A percentile compares a stretch with the other conserved stretches of the same genome.
phyloP scores from a whole-genome alignment of 2,329 filamentous ascomycete genomes.

The Seiridium unicorne region DNA sequence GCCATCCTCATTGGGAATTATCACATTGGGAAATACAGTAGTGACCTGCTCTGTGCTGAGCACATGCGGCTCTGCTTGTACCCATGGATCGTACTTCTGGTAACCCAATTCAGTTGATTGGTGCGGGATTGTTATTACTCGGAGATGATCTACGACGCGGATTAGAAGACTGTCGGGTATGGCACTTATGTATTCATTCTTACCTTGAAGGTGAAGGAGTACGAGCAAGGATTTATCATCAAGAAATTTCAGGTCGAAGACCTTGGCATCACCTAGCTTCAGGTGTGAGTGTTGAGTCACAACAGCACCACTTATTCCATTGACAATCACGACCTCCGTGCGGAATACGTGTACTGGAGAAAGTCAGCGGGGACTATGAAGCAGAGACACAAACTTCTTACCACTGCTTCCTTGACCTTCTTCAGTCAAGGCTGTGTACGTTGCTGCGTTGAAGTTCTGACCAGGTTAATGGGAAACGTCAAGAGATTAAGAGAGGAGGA shows the following conservation, averaged over 20 bases:
- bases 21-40: slow-evolving; percentile 24
- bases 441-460: slow-evolving; percentile 22
- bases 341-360: slow-evolving; percentile 46
- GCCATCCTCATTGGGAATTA: slow-evolving; percentile 22
- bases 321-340: slow-evolving; percentile 48
- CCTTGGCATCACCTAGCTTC: slow-evolving; percentile 37
- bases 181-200: neutral
- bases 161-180: neutral
- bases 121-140: slow-evolving; percentile 34
- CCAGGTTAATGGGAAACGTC: neutral
- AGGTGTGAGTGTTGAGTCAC: slow-evolving; percentile 38
- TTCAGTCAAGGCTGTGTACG: slow-evolving; percentile 41
- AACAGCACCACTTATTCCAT: slow-evolving; percentile 54
- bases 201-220: slow-evolving; percentile 46
- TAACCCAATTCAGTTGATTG: slow-evolving; percentile 34
- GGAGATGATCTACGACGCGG: slow-evolving; percentile 17
- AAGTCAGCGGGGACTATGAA: neutral
- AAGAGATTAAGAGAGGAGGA: too few relatives aligned
- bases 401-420: slow-evolving; percentile 33
- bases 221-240: slow-evolving; percentile 60
- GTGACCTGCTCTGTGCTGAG: slow-evolving; percentile 28
- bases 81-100: slow-evolving; percentile 26
- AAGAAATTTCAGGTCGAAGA: slow-evolving; percentile 67
- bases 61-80: slow-evolving; percentile 17
- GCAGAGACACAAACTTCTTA: slow-evolving; percentile 19